Evolutionary conservation across 78 protist genomes (phyloP), one percentile per base, ranked within the genome.

Genomic region (Monocercomonoides exilis): DNA sequence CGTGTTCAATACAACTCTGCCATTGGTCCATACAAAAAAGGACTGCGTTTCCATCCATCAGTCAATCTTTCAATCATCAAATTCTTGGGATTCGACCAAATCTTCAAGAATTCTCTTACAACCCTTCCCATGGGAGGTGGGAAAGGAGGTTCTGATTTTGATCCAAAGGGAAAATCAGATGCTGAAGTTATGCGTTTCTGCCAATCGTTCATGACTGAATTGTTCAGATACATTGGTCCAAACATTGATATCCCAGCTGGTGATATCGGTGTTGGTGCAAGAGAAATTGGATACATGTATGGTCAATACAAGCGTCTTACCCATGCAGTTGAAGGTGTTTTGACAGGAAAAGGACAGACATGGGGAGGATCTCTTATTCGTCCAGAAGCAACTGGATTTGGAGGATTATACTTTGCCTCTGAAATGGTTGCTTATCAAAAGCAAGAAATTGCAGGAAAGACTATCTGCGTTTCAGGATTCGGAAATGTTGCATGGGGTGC

Each of bases 381-480:
- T 35, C 94, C 95, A 2, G 94, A 93, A 46, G 95, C 95, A 38
- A 93, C 95, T 0, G 95, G 95, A 34, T 93, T 90, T 46, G 95
- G 95, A n/a, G 70, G 81, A 36, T 91, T 90, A 5, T 93, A 93
- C 84, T 90, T 85, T 64, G 84, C 42, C 33, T 3, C 41, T 0
- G 85, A 89, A 44, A 89, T 80, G 45, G 3, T 87, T 44, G 81
- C 34, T 2, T 70, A 43, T 1, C 21, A 0, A n/a, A 84, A 41
- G 34, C n/a, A 4, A 41, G 0, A 11, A 2, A 0, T 90, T 41
- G 42, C 46, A 42, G 95, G 94, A 63, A 21, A 87, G 88, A 0
- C 29, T 35, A 79, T 0, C 3, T 2, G 29, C 34, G 32, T 91
- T 77, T 90, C 93, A 1, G 95, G 95, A 2, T 45, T 87, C 32